A percentile compares a stretch with the other conserved stretches of the same genome.
Evolutionary conservation across 2,329 filamentous ascomycete genomes (phyloP).

Genomic region (Botrytis porri): DNA sequence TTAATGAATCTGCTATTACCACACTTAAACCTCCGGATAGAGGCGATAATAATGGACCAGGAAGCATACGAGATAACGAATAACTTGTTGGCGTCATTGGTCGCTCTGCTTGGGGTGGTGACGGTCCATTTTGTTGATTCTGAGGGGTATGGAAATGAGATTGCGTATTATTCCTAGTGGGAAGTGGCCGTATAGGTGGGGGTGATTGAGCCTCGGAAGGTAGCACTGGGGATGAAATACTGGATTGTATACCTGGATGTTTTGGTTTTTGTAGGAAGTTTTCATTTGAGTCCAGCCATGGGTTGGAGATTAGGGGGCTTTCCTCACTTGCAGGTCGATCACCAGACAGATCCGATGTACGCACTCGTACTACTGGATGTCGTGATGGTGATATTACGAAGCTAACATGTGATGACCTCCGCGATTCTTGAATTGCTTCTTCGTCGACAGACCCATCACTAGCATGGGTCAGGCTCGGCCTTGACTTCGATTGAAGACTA

Average conservation of each 20-base stretch:
- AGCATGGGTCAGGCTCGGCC: constrained; percentile 17
- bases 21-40: constrained; percentile 59
- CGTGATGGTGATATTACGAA: constrained; percentile 29
- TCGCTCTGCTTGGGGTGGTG: constrained; percentile 40
- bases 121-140: constrained; percentile 35
- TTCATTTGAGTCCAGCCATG: constrained; percentile 31
- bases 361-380: constrained; percentile 25
- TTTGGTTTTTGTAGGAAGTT: constrained; percentile 25
- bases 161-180: constrained; percentile 31
- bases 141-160: constrained; percentile 33
- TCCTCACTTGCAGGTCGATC: constrained; percentile 23
- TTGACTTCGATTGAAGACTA: constrained; percentile 22
- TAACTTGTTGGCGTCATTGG: constrained; percentile 45
- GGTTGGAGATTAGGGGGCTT: constrained; percentile 33
- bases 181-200: constrained; percentile 27
- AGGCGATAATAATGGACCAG: constrained; percentile 57
- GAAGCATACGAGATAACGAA: constrained; percentile 52
- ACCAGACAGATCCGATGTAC: constrained; percentile 19
- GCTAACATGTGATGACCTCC: constrained; percentile 34
- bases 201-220: constrained; percentile 34
- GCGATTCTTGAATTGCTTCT: constrained; percentile 19
- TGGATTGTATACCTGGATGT: constrained; percentile 30
- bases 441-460: constrained; percentile 27
- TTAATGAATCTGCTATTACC: constrained; percentile 62
- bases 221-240: constrained; percentile 33